These are phyloP conservation scores for Penicillium janthinellum DNA, from an alignment of 2,329 filamentous ascomycete genomes.

Conservation along the genomic window DNA sequence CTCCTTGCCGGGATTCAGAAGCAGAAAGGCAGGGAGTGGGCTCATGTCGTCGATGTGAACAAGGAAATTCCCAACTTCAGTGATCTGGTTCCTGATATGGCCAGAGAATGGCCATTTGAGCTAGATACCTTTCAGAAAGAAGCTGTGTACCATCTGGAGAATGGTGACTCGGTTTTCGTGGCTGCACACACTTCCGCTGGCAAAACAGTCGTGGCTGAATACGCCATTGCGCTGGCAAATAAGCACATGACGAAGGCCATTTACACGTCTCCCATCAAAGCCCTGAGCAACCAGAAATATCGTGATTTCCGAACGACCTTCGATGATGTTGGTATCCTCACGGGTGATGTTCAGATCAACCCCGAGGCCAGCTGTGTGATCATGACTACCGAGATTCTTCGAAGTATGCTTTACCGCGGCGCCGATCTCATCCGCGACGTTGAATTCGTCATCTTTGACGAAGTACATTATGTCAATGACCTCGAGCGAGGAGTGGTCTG, in stretches of 20 bases:
- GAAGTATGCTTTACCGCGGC: slow-evolving; percentile 96
- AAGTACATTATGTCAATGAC: slow-evolving; percentile 98
- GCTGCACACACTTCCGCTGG: slow-evolving; percentile 96
- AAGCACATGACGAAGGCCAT: slow-evolving; percentile 99
- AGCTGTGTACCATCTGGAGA: slow-evolving; percentile 94
- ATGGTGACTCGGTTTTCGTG: slow-evolving; percentile 95
- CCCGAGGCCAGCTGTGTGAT: slow-evolving; percentile 97
- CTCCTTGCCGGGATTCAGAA: slow-evolving; percentile 71
- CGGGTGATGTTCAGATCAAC: slow-evolving; percentile 96
- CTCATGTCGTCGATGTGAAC: slow-evolving; percentile 96
- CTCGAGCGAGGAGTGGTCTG: slow-evolving; percentile 94
- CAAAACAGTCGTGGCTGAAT: slow-evolving; percentile 97
- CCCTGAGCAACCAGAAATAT: slow-evolving; percentile 97
- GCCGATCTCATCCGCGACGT: slow-evolving; percentile 96
- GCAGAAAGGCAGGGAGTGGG: slow-evolving; percentile 85
- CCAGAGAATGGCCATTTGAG: slow-evolving; percentile 93
- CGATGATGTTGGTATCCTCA: slow-evolving; percentile 94
- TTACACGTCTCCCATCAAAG: slow-evolving; percentile 98
- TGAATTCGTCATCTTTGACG: slow-evolving; percentile 98
- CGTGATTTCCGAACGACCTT: slow-evolving; percentile 88
- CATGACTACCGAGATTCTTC: slow-evolving; percentile 97
- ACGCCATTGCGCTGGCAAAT: slow-evolving; percentile 92
- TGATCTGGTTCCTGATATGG: slow-evolving; percentile 95
- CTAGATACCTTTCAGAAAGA: slow-evolving; percentile 98
- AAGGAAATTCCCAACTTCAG: slow-evolving; percentile 91